Evolutionary conservation across 371 early-diverging fungal genomes (phyloP), one percentile per base, ranked within the genome.

Genomic region (Mortierella polycephala): DNA sequence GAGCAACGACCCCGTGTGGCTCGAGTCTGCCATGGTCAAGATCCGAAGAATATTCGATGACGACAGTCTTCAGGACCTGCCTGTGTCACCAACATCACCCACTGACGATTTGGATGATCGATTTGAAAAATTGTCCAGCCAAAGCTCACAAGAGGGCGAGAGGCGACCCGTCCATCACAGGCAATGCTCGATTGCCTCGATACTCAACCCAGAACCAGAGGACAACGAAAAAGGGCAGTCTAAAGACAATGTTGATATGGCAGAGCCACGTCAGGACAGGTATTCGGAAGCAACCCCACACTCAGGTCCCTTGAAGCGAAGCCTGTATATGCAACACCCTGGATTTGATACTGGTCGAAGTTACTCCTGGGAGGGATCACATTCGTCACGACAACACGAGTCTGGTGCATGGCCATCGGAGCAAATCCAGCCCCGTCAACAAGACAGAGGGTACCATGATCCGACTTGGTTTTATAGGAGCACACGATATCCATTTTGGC

Each of bases 181-280:
- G 30, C 75, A 75, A 30, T 53, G 69, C 44, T 75, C 75, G 2
- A 75, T 75, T 39, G 75, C 75, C 0, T 75, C 75, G 20, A 75
- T 75, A 7, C 54, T 75, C 40, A 75, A 75, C 30, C 75, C 75
- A 11, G 70, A 66, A 21, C 57, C 65, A 0, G 70, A 70, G 16
- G 57, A 49, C 5, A 39, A 44, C 11, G 59, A 47, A 37, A n/a
- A 11, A 41, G 37, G 8, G 10, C 55, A 54, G 18, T 56, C n/a
- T 39, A 21, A 40, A 37, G 20, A 16, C 18, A 40, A 42, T 20
- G 60, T 20, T 23, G 16, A 18, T 16, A 20, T 51, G 51, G 51
- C 13, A 18, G 51, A 20, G 10, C 18, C 51, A 13, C 51, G 20
- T 18, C 6, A 51, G 20, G 51, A 18, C 18, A 16, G 20, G 7